Percentiles rank a stretch among this genome's conserved stretches.
Conservation (phyloP, 164 flowering plant genomes). For the Nelumbo lutea region DNA sequence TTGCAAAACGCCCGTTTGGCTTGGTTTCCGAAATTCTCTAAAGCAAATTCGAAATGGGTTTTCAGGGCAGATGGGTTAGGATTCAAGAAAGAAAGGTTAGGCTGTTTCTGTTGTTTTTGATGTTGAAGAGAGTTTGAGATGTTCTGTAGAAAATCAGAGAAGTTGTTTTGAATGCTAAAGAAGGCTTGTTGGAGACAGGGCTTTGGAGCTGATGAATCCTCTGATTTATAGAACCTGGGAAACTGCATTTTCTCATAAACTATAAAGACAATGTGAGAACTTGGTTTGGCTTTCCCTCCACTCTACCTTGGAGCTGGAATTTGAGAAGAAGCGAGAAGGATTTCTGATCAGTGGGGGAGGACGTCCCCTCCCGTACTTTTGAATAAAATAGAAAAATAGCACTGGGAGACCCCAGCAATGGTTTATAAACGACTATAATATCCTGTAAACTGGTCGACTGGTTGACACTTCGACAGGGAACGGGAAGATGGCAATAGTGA, state of each 20-base stretch:
- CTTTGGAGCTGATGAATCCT: conserved; percentile 1
- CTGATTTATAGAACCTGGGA: conserved; percentile 6
- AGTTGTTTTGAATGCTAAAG: conserved; percentile 27
- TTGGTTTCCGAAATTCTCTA: conserved; percentile 23
- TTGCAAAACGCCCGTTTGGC: conserved; percentile 25
- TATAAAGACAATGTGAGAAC: no score
- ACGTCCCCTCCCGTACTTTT: no score
- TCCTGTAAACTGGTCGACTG: no score
- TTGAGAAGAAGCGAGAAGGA: no score
- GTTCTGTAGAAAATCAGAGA: conserved; percentile 30
- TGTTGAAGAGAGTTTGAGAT: conserved; percentile 17
- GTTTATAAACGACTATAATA: no score
- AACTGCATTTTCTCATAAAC: conserved; percentile 14
- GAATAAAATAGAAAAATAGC: no score
- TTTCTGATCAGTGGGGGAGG: no score
- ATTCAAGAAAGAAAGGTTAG: conserved; percentile 15
- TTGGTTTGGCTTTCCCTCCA: no score
- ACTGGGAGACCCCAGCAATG: no score
- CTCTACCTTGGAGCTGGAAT: no score
- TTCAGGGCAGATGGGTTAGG: conserved; percentile 21
- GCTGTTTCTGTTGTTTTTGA: conserved; percentile 6
- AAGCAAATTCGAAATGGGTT: conserved; percentile 25
- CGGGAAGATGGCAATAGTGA: no score
- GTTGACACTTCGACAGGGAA: no score
- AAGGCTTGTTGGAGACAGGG: conserved; percentile 30